Evolutionary conservation across 352 stramenopile species (phyloP).

Genomic region (Phytophthora sp.): DNA sequence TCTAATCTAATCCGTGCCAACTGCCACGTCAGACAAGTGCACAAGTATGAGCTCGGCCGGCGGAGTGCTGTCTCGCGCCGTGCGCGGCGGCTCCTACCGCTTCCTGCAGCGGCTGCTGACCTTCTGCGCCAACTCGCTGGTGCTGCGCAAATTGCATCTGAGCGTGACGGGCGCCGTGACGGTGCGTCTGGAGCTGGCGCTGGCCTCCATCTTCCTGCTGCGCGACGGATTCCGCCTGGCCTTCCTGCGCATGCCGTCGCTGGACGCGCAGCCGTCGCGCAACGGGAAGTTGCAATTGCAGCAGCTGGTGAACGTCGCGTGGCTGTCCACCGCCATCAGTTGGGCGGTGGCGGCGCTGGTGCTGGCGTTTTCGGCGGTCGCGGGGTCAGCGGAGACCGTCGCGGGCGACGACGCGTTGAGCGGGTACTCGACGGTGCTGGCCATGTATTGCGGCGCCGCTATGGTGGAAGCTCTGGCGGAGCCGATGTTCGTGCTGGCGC

Average conservation of each 20-base stretch:
- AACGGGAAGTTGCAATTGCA: conserved; percentile 41
- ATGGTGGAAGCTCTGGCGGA: conserved; percentile 83
- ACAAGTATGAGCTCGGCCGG: conserved; percentile 18
- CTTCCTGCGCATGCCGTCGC: conserved; percentile 79
- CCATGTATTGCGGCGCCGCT: conserved; percentile 79
- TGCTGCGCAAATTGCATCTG: conserved; percentile 74
- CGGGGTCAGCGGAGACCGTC: neutral
- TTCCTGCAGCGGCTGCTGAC: conserved; percentile 87
- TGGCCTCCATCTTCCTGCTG: conserved; percentile 91
- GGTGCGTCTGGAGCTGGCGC: conserved; percentile 88
- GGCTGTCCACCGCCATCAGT: conserved; percentile 73
- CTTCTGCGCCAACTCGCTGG: conserved; percentile 86
- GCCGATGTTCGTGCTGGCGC: conserved; percentile 82
- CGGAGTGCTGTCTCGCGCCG: conserved; percentile 50
- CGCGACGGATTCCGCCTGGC: conserved; percentile 89
- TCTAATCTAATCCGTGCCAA: too few species aligned
- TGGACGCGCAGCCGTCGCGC: conserved; percentile 38
- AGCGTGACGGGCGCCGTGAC: conserved; percentile 82
- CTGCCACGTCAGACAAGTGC: conserved; percentile 17
- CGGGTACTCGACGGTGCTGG: conserved; percentile 63
- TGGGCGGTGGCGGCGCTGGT: conserved; percentile 53
- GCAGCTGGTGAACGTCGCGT: conserved; percentile 77
- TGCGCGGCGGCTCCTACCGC: conserved; percentile 74
- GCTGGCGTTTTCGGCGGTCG: conserved; percentile 25
- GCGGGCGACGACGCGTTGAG: conserved; percentile 27